These are phyloP conservation scores for Globisporangium paddicum DNA, from an alignment of 352 stramenopile species.

Conservation along the genomic window DNA sequence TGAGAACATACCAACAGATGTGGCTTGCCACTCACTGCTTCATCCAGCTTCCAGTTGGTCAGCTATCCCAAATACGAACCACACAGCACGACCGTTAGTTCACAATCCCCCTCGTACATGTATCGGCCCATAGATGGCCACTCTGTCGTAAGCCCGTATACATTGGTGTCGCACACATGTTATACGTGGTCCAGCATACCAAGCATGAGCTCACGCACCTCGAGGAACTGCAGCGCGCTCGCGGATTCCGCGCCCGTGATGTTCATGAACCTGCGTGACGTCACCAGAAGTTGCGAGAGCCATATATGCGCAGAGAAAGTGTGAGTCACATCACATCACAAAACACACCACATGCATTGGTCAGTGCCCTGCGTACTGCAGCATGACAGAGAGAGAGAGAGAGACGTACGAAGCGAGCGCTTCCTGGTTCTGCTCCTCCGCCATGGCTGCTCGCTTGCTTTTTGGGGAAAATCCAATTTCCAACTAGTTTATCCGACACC, in stretches of 20 bases:
- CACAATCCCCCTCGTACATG: too few relatives aligned
- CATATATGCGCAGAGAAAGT: not conserved
- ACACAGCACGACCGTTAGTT: too few relatives aligned
- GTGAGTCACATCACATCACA: not conserved
- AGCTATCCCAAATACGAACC: too few relatives aligned
- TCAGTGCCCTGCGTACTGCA: not conserved
- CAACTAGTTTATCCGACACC: too few relatives aligned
- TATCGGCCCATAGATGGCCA: too few relatives aligned
- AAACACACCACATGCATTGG: not conserved
- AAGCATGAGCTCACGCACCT: conserved; percentile 24
- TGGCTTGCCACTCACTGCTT: conserved; percentile 40
- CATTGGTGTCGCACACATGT: too few relatives aligned
- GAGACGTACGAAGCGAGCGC: conserved; percentile 37
- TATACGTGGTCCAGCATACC: not conserved
- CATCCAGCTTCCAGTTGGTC: conserved; percentile 69
- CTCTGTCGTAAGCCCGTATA: too few relatives aligned
- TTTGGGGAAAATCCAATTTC: too few relatives aligned
- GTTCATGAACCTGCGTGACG: conserved; percentile 71
- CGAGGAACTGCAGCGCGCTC: conserved; percentile 68
- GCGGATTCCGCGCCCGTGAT: conserved; percentile 70
- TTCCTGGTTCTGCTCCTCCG: conserved; percentile 29
- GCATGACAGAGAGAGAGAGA: not conserved
- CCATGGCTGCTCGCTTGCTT: not conserved
- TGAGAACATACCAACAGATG: not conserved
- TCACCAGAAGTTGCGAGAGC: not conserved